Percentiles rank a stretch among this genome's conserved stretches.
phyloP scores from a whole-genome alignment of 371 early-diverging fungal species.

The Umbelopsis sp. region DNA sequence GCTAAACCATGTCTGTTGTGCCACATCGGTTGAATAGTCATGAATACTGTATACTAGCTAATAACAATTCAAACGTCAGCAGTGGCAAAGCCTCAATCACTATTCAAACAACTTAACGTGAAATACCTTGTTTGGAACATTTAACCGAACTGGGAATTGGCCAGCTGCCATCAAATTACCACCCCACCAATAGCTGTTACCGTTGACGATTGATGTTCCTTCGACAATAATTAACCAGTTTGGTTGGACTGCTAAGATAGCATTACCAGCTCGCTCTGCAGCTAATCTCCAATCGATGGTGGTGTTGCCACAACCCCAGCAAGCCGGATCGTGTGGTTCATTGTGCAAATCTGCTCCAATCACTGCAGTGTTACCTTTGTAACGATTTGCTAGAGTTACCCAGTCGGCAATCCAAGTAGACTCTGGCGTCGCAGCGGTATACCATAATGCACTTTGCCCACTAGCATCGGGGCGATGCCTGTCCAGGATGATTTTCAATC shows the following conservation, averaged over 20 bases:
- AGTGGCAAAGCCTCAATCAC: not conserved
- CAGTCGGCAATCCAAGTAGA: slow-evolving; percentile 24
- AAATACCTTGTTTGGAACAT: slow-evolving; percentile 23
- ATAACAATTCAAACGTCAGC: not conserved
- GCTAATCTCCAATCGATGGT: slow-evolving; percentile 25
- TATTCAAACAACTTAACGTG: not conserved
- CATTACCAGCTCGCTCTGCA: slow-evolving; percentile 29
- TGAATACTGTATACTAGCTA: slow-evolving; percentile 30
- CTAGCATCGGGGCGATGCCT: slow-evolving; percentile 23
- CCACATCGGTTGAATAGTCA: slow-evolving; percentile 24
- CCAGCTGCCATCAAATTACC: slow-evolving; percentile 22
- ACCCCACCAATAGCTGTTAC: slow-evolving; percentile 26
- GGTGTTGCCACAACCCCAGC: slow-evolving; percentile 29
- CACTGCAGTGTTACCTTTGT: slow-evolving; percentile 27
- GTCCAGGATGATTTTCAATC: slow-evolving; percentile 24
- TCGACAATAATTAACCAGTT: slow-evolving; percentile 33
- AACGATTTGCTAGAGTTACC: slow-evolving; percentile 25
- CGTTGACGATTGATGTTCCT: slow-evolving; percentile 25
- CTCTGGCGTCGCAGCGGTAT: slow-evolving; percentile 22
- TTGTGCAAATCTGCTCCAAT: slow-evolving; percentile 30
- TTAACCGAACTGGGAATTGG: slow-evolving; percentile 27
- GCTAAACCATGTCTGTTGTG: slow-evolving; percentile 26
- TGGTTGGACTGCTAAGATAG: slow-evolving; percentile 25
- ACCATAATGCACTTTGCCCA: slow-evolving; percentile 27
- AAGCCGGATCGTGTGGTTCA: slow-evolving; percentile 28